These are phyloP conservation scores for Talaromyces funiculosus DNA, from an alignment of 2,329 filamentous ascomycete species.

Conservation along the genomic window DNA sequence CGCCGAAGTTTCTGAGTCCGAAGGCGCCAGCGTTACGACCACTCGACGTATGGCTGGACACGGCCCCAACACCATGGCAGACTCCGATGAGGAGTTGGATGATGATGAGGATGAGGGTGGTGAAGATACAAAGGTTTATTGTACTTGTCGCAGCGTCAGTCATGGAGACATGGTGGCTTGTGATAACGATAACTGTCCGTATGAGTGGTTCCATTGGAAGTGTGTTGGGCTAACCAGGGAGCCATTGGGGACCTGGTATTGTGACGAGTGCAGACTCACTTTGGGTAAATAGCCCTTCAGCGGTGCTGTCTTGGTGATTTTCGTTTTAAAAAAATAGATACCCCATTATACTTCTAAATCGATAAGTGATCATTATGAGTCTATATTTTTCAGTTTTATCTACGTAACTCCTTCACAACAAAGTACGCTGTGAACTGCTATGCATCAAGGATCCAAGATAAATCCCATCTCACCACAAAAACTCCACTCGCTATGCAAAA, in stretches of 20 bases:
- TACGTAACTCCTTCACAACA: neutral
- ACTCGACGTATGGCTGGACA: conserved; percentile 12
- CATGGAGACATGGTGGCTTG: conserved; percentile 63
- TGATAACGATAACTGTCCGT: conserved; percentile 58
- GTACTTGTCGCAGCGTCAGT: conserved; percentile 59
- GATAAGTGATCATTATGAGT: too few species aligned
- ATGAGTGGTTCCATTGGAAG: conserved; percentile 63
- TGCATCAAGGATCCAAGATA: neutral
- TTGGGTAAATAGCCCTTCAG: conserved; percentile 27
- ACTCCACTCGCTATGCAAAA: conserved; percentile 5
- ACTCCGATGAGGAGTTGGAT: conserved; percentile 39
- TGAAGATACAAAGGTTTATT: conserved; percentile 59
- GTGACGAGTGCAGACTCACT: conserved; percentile 46
- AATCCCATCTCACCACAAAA: neutral
- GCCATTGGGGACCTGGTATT: conserved; percentile 55
- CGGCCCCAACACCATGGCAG: conserved; percentile 12
- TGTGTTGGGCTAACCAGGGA: conserved; percentile 58
- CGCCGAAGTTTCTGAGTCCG: conserved; percentile 45
- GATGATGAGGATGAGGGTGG: conserved; percentile 47
- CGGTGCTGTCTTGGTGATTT: neutral
- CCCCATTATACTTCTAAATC: too few species aligned
- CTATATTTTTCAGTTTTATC: neutral
- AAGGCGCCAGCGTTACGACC: conserved; percentile 29
- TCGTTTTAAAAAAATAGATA: too few species aligned
- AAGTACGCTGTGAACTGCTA: neutral